Conservation (phyloP, 768 basidiomycete genomes). For the Naematelia aurantialba region DNA sequence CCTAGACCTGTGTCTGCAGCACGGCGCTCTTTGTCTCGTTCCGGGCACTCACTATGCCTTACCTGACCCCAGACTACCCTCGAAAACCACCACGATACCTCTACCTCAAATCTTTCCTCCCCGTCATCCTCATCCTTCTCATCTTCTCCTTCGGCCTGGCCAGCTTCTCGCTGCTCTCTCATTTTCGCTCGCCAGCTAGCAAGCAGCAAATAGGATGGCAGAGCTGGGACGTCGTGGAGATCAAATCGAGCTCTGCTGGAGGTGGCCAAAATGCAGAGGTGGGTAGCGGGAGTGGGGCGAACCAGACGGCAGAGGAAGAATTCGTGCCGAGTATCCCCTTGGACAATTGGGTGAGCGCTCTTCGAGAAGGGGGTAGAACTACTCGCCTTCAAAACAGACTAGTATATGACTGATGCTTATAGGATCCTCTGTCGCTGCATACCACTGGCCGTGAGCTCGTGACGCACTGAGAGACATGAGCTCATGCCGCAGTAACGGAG, state of each 20-base stretch:
- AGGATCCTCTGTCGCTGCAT: constrained; percentile 69
- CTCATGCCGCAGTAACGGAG: constrained; percentile 62
- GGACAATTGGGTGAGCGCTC: constrained; percentile 59
- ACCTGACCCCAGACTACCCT: constrained; percentile 15
- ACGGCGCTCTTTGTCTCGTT: not conserved
- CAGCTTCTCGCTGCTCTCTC: constrained; percentile 75
- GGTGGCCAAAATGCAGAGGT: constrained; percentile 66
- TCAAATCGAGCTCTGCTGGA: constrained; percentile 15
- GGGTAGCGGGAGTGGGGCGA: constrained; percentile 19
- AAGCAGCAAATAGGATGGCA: constrained; percentile 81
- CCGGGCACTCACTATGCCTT: constrained; percentile 11
- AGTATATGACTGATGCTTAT: constrained; percentile 1
- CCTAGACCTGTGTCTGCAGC: not conserved
- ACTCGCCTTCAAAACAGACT: not conserved
- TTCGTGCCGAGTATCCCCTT: constrained; percentile 71
- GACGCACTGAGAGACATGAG: not conserved
- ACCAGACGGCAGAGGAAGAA: constrained; percentile 30
- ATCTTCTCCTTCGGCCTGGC: constrained; percentile 69
- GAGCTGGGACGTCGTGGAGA: constrained; percentile 66
- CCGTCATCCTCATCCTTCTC: constrained; percentile 55
- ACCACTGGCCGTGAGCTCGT: constrained; percentile 66
- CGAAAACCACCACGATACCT: constrained; percentile 15
- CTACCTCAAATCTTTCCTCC: constrained; percentile 53
- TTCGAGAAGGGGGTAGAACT: not conserved
- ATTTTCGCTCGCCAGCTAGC: constrained; percentile 54